Evolutionary conservation across 1,284 basidiomycete species (phyloP).

Genomic region (Sanghuangporus weigelae): DNA sequence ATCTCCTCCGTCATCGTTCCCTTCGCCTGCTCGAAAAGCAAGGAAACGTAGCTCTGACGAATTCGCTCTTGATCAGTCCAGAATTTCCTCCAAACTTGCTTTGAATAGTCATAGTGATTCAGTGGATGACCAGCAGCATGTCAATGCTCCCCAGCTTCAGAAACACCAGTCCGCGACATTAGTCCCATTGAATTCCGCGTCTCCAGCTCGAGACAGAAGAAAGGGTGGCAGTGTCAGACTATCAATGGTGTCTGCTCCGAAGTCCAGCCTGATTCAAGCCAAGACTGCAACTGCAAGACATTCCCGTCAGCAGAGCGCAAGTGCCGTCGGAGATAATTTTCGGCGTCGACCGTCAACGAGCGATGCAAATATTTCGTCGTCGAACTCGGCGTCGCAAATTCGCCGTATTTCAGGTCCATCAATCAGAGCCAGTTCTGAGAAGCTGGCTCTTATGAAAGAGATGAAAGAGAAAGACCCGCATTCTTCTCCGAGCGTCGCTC

Average conservation of each 20-base stretch:
- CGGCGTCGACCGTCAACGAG: slow-evolving; percentile 1
- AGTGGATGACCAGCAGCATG: slow-evolving; percentile 30
- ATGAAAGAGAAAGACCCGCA: slow-evolving; percentile 30
- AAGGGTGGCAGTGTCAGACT: slow-evolving; percentile 13
- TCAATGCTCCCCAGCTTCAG: slow-evolving; percentile 52
- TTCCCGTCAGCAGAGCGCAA: slow-evolving; percentile 14
- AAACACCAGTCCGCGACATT: slow-evolving; percentile 71
- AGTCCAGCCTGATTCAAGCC: neutral
- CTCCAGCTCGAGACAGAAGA: slow-evolving; percentile 25
- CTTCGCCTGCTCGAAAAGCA: slow-evolving; percentile 47
- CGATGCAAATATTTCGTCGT: neutral
- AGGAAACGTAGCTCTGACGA: slow-evolving; percentile 78
- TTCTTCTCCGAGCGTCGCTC: slow-evolving; percentile 63
- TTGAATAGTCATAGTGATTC: slow-evolving; percentile 25
- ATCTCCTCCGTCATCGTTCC: slow-evolving; percentile 38
- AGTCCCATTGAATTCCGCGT: slow-evolving; percentile 33
- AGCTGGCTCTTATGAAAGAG: slow-evolving; percentile 11
- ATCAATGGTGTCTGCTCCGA: slow-evolving; percentile 6
- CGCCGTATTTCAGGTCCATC: slow-evolving; percentile 10
- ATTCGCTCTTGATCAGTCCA: slow-evolving; percentile 71
- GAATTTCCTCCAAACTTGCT: slow-evolving; percentile 49
- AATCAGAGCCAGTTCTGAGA: slow-evolving; percentile 8
- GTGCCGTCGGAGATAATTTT: neutral
- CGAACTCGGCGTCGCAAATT: slow-evolving; percentile 5
- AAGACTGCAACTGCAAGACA: neutral